These are phyloP conservation scores for Capronia epimyces DNA, from an alignment of 2,329 filamentous ascomycete genomes.

Conservation along the genomic window DNA sequence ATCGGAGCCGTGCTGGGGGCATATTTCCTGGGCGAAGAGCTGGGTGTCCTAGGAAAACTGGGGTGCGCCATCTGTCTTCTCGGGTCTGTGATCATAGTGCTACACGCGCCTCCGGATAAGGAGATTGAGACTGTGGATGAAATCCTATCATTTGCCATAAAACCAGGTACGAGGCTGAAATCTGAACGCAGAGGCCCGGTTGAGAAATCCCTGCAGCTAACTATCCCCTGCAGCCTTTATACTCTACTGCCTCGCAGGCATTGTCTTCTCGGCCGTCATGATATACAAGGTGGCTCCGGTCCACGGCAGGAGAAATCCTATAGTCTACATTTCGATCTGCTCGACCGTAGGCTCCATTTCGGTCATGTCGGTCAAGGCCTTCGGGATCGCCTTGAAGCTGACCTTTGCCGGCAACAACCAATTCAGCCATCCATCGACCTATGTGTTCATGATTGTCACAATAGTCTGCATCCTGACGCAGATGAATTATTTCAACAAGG, in stretches of 20 bases:
- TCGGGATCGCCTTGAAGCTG: constrained; percentile 94
- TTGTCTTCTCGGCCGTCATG: constrained; percentile 83
- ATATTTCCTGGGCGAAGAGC: constrained; percentile 84
- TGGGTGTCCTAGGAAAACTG: constrained; percentile 86
- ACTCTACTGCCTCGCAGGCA: constrained; percentile 73
- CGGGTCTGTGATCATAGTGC: constrained; percentile 92
- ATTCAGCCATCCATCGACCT: constrained; percentile 89
- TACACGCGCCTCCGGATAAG: constrained; percentile 91
- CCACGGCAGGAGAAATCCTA: constrained; percentile 89
- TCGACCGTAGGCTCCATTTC: constrained; percentile 94
- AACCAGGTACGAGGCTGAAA: constrained; percentile 62
- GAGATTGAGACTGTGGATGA: constrained; percentile 87
- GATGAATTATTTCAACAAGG: constrained; percentile 99
- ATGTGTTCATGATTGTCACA: constrained; percentile 93
- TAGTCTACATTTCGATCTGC: constrained; percentile 96
- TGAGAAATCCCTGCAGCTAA: constrained; percentile 12
- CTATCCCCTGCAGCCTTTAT: constrained; percentile 64
- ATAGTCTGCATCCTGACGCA: constrained; percentile 92
- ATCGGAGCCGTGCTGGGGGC: constrained; percentile 92
- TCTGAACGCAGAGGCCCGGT: neutral
- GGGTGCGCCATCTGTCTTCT: constrained; percentile 95
- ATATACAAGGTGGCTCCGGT: constrained; percentile 89
- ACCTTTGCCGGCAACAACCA: constrained; percentile 92
- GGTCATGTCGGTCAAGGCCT: constrained; percentile 98
- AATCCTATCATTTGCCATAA: constrained; percentile 82